Evolutionary conservation across 305 asterid genomes (phyloP), one percentile per base, ranked within the genome.

Genomic region (Andrographis paniculata): DNA sequence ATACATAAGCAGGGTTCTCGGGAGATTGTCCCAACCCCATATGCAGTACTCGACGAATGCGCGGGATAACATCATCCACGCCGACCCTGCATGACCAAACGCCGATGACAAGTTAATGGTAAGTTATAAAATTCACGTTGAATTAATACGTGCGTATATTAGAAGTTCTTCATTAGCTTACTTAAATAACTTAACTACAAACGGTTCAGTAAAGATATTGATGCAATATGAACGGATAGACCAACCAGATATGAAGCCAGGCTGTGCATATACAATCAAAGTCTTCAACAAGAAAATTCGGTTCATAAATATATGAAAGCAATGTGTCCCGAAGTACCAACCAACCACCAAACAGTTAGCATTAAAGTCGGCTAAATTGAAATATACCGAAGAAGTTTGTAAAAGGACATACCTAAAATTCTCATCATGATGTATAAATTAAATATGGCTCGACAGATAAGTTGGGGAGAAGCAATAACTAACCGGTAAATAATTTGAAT

Each of bases 11-110:
- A 80, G 67, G 20, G 72, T 77, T 53, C 91, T 74, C 0, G 91
- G 91, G 19, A 80, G 86, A 62, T 77, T 80, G 43, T 80, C 91
- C 91, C 91, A 80, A 45, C 86, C 91, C 86, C 76, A 69, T 42
- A 80, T 50, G 54, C 67, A 50, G 64, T 77, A 80, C 50, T 80
- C 86, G n/a, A 71, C 71, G 19, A 77, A 80, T 20, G 80, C 66
- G 6, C 91, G 78, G 8, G 91, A 74, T 33, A 77, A 63, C 56
- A 80, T 61, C 77, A 64, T 74, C 91, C 91, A 80, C 0, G 86
- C 91, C 9, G 86, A 80, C 47, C 91, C 86, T 45, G 50, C 31
- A 45, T n/a, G n/a, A n/a, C n/a, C n/a, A n/a, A n/a, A n/a, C n/a
- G n/a, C n/a, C n/a, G n/a, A n/a, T n/a, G n/a, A n/a, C n/a, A n/a